Evolutionary conservation across 2,329 filamentous ascomycete genomes (phyloP), one percentile per base, ranked within the genome.

Genomic region (Rhinocladiella mackenziei): DNA sequence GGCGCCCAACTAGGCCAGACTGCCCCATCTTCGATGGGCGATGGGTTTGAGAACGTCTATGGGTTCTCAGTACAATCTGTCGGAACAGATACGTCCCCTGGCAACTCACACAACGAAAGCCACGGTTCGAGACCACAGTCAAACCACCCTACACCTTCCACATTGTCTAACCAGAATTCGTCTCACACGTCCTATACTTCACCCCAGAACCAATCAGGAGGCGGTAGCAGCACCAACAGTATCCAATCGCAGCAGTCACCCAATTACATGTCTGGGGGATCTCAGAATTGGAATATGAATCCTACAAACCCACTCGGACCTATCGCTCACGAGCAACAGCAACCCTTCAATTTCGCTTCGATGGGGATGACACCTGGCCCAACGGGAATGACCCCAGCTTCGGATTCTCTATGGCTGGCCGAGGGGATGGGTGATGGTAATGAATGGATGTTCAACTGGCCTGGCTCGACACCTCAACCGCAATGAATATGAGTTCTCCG

Each of bases 371-470:
- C 53, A 7, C 51, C 53, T 13, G 51, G 46, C 5, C 40, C 47
- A 15, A 51, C 47, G 20, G 53, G 50, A 13, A 39, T 52, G 42
- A 56, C 54, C 5, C 55, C 55, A n/a, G 35, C 34, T 4, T 35
- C 47, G 5, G 51, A 53, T 28, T 34, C 35, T 4, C 26, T 53
- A 10, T 57, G 55, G 55, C 43, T 44, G 28, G 31, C 50, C 15
- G 48, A 51, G 19, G 41, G 43, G 5, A 43, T 55, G 33, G 18
- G 36, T 7, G 53, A 48, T n/a, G 46, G 37, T 11, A 45, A 38
- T 18, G 53, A 56, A 23, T 57, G 55, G 55, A 55, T 56, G 43
- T 53, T 46, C 43, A 36, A 41, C 5, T 53, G 50, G 50, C 28
- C 50, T 4, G 50, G 50, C 18, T 49, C 43, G 18, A 50, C 50